Conservation (phyloP, 441 rosid species). For the Euphorbia schlechtendalii region DNA sequence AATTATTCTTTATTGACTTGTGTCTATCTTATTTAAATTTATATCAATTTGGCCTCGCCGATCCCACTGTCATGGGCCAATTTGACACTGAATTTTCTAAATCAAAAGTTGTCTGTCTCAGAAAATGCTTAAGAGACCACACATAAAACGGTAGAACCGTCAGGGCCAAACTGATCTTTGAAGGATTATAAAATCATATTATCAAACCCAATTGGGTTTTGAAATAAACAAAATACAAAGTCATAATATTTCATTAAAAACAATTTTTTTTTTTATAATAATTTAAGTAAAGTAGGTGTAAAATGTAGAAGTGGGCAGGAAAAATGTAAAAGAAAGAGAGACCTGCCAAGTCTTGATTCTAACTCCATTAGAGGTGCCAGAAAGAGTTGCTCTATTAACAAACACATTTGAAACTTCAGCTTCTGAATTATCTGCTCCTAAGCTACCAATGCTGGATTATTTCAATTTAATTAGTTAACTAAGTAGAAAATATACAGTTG, state of each 20-base stretch:
- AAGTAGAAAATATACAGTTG: constrained; percentile 10
- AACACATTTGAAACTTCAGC: constrained; percentile 76
- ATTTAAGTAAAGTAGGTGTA: background rate
- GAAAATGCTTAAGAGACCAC: no score
- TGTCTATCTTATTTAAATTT: no score
- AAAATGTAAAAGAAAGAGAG: background rate
- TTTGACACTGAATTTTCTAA: no score
- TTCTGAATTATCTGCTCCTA: constrained; percentile 57
- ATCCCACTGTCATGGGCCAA: no score
- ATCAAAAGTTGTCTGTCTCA: no score
- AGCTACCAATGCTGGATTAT: constrained; percentile 71
- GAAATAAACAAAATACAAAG: background rate
- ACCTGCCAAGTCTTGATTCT: constrained; percentile 99
- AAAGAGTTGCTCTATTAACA: constrained; percentile 54
- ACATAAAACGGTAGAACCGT: no score
- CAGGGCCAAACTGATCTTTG: no score
- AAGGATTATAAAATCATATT: no score
- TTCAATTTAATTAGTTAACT: background rate
- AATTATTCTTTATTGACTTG: no score
- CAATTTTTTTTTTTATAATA: no score
- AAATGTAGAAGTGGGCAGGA: background rate
- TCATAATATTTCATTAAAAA: background rate
- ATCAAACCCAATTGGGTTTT: background rate
- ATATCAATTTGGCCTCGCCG: no score
- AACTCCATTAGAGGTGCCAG: constrained; percentile 84